Conservation (phyloP, 805 yeast genomes). For the Danielia oregonensis region DNA sequence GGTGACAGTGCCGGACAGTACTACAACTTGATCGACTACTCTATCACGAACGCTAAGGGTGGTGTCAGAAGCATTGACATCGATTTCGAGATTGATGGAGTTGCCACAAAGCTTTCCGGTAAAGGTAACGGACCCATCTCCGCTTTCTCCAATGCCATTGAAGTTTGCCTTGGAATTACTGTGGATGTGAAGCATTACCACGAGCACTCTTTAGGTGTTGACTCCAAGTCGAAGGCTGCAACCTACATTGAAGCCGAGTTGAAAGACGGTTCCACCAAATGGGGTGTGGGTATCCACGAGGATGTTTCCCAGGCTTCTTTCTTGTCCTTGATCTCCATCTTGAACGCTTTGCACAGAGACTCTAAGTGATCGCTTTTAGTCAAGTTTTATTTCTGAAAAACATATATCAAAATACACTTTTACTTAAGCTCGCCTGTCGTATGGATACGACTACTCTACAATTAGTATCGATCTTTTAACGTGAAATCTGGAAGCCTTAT, state of each 20-base stretch:
- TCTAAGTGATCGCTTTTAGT: too few relatives aligned
- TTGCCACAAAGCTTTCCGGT: slow-evolving; percentile 43
- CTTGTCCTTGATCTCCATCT: slow-evolving; percentile 60
- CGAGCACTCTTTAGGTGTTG: slow-evolving; percentile 77
- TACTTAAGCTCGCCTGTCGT: too few relatives aligned
- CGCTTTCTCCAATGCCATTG: slow-evolving; percentile 49
- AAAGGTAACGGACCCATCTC: slow-evolving; percentile 83
- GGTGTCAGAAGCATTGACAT: slow-evolving; percentile 45
- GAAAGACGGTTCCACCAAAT: slow-evolving; percentile 29
- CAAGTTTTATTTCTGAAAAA: too few relatives aligned
- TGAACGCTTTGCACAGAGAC: slow-evolving; percentile 42
- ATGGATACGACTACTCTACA: too few relatives aligned
- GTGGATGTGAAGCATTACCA: slow-evolving; percentile 67
- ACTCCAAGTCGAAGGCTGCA: slow-evolving; percentile 70
- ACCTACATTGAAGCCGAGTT: slow-evolving; percentile 49
- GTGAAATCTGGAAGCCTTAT: too few relatives aligned
- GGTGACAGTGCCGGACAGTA: slow-evolving; percentile 16
- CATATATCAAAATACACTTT: too few relatives aligned
- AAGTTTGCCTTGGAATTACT: slow-evolving; percentile 39
- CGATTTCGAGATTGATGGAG: slow-evolving; percentile 41
- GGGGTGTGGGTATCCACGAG: slow-evolving; percentile 94
- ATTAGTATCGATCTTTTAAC: too few relatives aligned
- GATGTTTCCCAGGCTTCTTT: slow-evolving; percentile 87
- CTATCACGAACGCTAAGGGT: slow-evolving; percentile 36
- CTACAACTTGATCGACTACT: slow-evolving; percentile 44